Evolutionary conservation across 2,329 filamentous ascomycete genomes (phyloP).

Genomic region (Fonsecaea erecta): DNA sequence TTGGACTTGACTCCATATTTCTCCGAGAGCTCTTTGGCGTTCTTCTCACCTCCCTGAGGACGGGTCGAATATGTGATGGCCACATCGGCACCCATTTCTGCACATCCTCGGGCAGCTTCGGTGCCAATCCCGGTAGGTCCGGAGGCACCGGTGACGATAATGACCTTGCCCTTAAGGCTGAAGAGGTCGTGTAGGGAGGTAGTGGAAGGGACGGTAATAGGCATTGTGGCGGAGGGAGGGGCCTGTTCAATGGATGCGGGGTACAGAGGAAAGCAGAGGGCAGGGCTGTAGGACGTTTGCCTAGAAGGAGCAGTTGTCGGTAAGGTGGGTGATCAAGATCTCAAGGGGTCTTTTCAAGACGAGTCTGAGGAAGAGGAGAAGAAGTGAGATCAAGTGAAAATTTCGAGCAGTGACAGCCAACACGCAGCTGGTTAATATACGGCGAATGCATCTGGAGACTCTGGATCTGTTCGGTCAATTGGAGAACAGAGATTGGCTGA

Average conservation of each 20-base stretch:
- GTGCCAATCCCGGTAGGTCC: conserved; percentile 66
- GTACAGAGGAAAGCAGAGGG: conserved; percentile 3
- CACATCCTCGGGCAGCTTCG: conserved; percentile 67
- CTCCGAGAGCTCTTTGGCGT: conserved; percentile 64
- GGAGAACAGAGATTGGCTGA: conserved; percentile 2
- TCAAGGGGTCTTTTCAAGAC: neutral
- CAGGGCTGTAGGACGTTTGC: neutral
- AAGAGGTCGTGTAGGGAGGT: conserved; percentile 48
- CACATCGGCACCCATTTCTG: conserved; percentile 67
- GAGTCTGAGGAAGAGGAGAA: neutral
- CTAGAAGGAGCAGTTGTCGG: neutral
- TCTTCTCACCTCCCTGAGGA: conserved; percentile 66
- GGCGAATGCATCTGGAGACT: neutral
- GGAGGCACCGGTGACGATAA: conserved; percentile 55
- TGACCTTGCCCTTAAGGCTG: conserved; percentile 54
- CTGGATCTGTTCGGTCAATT: neutral
- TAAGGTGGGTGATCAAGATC: neutral
- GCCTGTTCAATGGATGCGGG: conserved; percentile 9
- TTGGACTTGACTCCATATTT: conserved; percentile 69
- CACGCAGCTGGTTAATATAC: conserved; percentile 7
- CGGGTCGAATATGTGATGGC: conserved; percentile 71
- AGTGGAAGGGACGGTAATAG: conserved; percentile 34
- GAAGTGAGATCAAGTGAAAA: neutral
- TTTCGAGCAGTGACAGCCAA: neutral
- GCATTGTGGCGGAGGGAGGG: conserved; percentile 32